Conservation (phyloP, 2,329 filamentous ascomycete genomes). For the Cladosporium halotolerans region DNA sequence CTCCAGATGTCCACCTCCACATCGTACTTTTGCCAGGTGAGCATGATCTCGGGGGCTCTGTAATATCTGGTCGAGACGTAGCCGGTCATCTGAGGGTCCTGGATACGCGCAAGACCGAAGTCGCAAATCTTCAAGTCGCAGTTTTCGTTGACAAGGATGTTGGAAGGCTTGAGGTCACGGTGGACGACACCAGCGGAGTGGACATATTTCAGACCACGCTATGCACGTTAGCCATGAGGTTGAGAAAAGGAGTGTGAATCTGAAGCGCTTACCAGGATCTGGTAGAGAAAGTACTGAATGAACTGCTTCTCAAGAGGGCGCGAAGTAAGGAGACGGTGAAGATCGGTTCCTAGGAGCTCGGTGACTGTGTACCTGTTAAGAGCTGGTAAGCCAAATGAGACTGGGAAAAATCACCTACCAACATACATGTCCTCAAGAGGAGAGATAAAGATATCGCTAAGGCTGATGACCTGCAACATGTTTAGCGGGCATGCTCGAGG, state of each 20-base stretch:
- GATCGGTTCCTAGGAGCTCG: constrained; percentile 90
- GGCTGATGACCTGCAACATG: constrained; percentile 68
- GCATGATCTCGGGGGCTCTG: constrained; percentile 97
- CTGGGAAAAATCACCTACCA: constrained; percentile 21
- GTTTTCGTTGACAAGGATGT: constrained; percentile 99
- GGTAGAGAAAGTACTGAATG: constrained; percentile 99
- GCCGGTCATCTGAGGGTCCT: constrained; percentile 98
- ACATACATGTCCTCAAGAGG: constrained; percentile 92
- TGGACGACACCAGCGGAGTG: constrained; percentile 98
- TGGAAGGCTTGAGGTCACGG: constrained; percentile 95
- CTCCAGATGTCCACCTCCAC: constrained; percentile 99
- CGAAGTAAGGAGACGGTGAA: constrained; percentile 91
- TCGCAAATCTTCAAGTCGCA: constrained; percentile 99
- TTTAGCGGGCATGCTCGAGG: background rate
- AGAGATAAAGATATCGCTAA: constrained; percentile 99
- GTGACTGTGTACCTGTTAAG: constrained; percentile 85
- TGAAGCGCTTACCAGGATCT: constrained; percentile 72
- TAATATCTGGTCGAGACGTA: constrained; percentile 99
- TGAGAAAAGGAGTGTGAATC: background rate
- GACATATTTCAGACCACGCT: constrained; percentile 98
- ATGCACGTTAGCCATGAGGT: constrained; percentile 1
- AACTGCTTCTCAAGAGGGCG: constrained; percentile 98
- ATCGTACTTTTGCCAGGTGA: constrained; percentile 99
- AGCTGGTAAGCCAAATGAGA: constrained; percentile 18
- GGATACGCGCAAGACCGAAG: constrained; percentile 93